Percentiles rank a stretch among this genome's conserved stretches.
Conservation (phyloP, 306 rosid species). For the Casuarina glauca region DNA sequence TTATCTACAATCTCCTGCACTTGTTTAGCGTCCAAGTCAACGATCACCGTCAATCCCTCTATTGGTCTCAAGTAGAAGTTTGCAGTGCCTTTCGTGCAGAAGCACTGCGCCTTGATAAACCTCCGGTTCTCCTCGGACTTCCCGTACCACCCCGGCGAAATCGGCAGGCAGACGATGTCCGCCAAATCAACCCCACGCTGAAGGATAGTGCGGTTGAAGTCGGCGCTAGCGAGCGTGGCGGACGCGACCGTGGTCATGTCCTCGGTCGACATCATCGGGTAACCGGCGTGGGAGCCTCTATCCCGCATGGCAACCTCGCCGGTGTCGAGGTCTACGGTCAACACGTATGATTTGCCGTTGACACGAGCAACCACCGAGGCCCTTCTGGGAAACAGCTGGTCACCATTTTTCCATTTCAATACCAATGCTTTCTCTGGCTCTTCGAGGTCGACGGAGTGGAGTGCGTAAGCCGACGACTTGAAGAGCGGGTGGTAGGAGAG, state of each 20-base stretch:
- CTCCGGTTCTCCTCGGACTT: slow-evolving; percentile 48
- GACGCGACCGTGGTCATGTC: slow-evolving; percentile 49
- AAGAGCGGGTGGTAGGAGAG: slow-evolving; percentile 55
- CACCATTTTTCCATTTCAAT: slow-evolving; percentile 51
- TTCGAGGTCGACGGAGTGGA: slow-evolving; percentile 58
- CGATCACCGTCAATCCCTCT: slow-evolving; percentile 72
- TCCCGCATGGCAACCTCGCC: slow-evolving; percentile 25
- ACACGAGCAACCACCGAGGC: slow-evolving; percentile 57
- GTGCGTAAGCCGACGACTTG: slow-evolving; percentile 28
- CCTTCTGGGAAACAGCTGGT: slow-evolving; percentile 49
- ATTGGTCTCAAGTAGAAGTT: slow-evolving; percentile 94
- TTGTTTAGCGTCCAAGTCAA: slow-evolving; percentile 57
- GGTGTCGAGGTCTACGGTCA: slow-evolving; percentile 53
- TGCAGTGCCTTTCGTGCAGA: slow-evolving; percentile 61
- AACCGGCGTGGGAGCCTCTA: slow-evolving; percentile 43
- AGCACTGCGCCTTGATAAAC: slow-evolving; percentile 83
- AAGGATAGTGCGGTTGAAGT: slow-evolving; percentile 60
- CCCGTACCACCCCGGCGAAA: slow-evolving; percentile 84
- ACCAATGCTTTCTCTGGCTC: slow-evolving; percentile 73
- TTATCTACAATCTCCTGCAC: slow-evolving; percentile 58
- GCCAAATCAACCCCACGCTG: slow-evolving; percentile 58
- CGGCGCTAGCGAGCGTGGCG: slow-evolving; percentile 43
- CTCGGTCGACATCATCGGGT: slow-evolving; percentile 62
- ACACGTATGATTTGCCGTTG: slow-evolving; percentile 34
- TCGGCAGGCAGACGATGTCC: slow-evolving; percentile 66